Evolutionary conservation across 2,329 filamentous ascomycete species (phyloP).

Genomic region (Penicillium polonicum): DNA sequence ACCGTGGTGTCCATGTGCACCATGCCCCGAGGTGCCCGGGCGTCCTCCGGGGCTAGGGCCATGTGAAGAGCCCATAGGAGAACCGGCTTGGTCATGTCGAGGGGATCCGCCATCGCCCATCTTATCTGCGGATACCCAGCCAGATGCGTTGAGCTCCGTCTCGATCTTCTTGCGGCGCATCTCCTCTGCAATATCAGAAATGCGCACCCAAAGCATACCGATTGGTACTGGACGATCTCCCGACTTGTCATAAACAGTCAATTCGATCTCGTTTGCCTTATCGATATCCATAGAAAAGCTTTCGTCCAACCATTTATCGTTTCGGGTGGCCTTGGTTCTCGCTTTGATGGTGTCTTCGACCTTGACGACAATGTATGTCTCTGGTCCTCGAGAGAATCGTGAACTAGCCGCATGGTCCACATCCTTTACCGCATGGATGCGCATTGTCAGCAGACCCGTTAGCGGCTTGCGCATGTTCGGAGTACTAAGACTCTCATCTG

Average conservation of each 20-base stretch:
- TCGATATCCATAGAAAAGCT: slow-evolving; percentile 90
- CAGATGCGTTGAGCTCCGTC: slow-evolving; percentile 87
- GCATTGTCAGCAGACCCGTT: slow-evolving; percentile 82
- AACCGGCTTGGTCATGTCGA: slow-evolving; percentile 55
- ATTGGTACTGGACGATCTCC: slow-evolving; percentile 89
- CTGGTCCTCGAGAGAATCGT: slow-evolving; percentile 83
- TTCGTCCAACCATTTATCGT: slow-evolving; percentile 88
- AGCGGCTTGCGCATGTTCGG: slow-evolving; percentile 95
- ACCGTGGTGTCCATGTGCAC: slow-evolving; percentile 30
- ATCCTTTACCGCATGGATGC: slow-evolving; percentile 84
- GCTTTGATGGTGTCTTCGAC: slow-evolving; percentile 92
- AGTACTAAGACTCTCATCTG: slow-evolving; percentile 94
- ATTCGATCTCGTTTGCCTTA: slow-evolving; percentile 97
- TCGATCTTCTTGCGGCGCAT: slow-evolving; percentile 97
- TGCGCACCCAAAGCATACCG: slow-evolving; percentile 90
- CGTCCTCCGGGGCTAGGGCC: slow-evolving; percentile 25
- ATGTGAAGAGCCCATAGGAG: slow-evolving; percentile 45
- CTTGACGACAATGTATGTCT: slow-evolving; percentile 95
- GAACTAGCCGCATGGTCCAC: slow-evolving; percentile 86
- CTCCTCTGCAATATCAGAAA: slow-evolving; percentile 96
- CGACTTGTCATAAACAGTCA: slow-evolving; percentile 96
- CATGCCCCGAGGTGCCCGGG: slow-evolving; percentile 24
- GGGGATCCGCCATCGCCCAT: slow-evolving; percentile 65
- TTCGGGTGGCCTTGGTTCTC: slow-evolving; percentile 79
- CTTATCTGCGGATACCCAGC: slow-evolving; percentile 96